These are phyloP conservation scores for Taxawa tesnikishii DNA, from an alignment of 2,329 filamentous ascomycete species.

Conservation along the genomic window DNA sequence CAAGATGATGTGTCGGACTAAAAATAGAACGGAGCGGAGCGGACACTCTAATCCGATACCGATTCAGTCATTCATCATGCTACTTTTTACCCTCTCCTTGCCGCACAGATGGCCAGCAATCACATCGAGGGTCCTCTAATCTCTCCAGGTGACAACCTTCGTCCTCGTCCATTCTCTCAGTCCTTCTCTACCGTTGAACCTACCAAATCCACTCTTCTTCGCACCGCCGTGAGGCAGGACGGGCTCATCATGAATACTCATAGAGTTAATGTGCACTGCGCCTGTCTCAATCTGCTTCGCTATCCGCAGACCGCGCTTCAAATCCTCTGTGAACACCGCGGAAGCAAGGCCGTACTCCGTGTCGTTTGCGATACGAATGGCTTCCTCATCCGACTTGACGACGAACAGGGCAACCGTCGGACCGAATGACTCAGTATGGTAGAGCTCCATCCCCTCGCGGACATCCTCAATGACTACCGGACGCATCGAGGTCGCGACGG, in stretches of 20 bases:
- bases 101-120: too few species aligned
- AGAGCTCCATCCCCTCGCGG: constrained; percentile 61
- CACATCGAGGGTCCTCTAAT: too few species aligned
- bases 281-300: constrained; percentile 45
- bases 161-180: constrained; percentile 20
- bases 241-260: constrained; percentile 38
- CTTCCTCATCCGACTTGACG: constrained; percentile 58
- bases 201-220: constrained; percentile 35
- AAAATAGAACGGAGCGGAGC: too few species aligned
- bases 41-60: too few species aligned
- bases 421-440: constrained; percentile 64
- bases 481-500: constrained; percentile 32
- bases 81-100: too few species aligned
- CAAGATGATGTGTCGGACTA: too few species aligned
- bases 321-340: constrained; percentile 60
- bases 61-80: too few species aligned
- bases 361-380: constrained; percentile 63
- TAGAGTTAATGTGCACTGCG: constrained; percentile 40
- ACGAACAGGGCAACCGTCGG: constrained; percentile 58
- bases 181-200: constrained; percentile 6
- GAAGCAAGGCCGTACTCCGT: constrained; percentile 65
- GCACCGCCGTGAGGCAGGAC: constrained; percentile 37
- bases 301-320: constrained; percentile 33
- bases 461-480: constrained; percentile 58
- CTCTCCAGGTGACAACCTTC: constrained; percentile 22